Percentiles rank a stretch among this genome's conserved stretches.
Conservation (phyloP, 208 protist species). For the Acanthamoeba divionensis region DNA sequence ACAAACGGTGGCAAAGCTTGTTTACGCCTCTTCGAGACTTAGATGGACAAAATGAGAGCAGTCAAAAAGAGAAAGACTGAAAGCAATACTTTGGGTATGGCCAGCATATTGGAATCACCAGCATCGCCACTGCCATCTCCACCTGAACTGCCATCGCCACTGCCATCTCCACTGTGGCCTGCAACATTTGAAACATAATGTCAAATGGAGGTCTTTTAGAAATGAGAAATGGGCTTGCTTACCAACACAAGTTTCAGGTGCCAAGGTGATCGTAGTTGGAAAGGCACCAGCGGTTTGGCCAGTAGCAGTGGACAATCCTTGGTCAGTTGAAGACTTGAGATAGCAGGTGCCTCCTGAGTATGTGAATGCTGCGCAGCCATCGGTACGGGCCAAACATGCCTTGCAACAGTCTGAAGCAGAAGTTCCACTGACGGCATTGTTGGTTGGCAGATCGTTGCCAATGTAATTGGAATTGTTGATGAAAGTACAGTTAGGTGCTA, state of each 20-base stretch:
- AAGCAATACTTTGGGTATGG: no score
- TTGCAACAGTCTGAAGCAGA: not conserved
- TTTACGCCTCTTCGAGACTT: no score
- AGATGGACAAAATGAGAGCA: no score
- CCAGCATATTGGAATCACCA: no score
- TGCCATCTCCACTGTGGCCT: no score
- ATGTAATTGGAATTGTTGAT: not conserved
- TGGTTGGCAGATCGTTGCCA: not conserved
- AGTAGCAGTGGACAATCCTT: not conserved
- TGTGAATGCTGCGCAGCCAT: not conserved
- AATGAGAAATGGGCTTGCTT: no score
- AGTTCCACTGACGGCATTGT: not conserved
- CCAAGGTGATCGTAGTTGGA: not conserved
- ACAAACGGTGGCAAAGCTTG: no score
- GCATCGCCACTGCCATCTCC: no score
- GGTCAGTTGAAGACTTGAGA: not conserved
- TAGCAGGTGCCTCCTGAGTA: not conserved
- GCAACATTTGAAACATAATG: no score
- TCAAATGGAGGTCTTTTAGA: no score
- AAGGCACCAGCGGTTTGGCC: not conserved
- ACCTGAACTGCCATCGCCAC: no score
- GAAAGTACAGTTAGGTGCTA: conserved; percentile 26
- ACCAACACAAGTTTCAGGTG: not conserved
- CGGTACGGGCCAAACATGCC: not conserved
- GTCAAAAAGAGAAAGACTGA: no score